Percentiles rank a stretch among this genome's conserved stretches.
phyloP scores from a whole-genome alignment of 306 rosid species.

The Ormosia emarginata region DNA sequence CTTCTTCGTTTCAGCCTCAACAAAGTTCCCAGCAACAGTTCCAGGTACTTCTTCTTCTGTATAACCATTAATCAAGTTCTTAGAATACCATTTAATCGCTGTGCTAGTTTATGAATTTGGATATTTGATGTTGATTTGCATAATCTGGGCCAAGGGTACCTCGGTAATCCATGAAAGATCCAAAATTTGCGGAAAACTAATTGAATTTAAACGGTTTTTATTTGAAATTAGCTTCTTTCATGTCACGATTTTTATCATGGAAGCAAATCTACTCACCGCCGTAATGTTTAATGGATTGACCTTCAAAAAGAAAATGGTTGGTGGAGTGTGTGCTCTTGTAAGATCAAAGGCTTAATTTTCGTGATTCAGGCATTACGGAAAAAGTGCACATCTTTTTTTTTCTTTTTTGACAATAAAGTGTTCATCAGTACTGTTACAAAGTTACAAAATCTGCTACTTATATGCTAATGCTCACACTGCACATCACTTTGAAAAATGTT shows the following conservation, averaged over 20 bases:
- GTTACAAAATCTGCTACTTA: not conserved
- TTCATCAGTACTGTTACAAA: not conserved
- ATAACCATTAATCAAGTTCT: not conserved
- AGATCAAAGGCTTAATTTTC: constrained; percentile 9
- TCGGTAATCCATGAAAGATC: constrained; percentile 6
- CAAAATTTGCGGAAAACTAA: not conserved
- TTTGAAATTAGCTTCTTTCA: not conserved
- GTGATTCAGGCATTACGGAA: not conserved
- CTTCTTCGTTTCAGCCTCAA: constrained; percentile 50
- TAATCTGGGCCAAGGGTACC: constrained; percentile 7
- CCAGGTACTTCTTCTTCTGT: constrained; percentile 51
- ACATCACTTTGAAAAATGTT: constrained; percentile 22
- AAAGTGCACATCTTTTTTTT: not conserved
- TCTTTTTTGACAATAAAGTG: not conserved
- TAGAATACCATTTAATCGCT: not conserved
- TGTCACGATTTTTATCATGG: not conserved
- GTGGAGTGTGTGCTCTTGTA: not conserved
- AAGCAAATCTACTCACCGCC: not conserved
- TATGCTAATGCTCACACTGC: constrained; percentile 12
- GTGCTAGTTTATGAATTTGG: constrained; percentile 1
- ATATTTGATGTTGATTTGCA: constrained; percentile 22
- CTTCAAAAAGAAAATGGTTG: not conserved
- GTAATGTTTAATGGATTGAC: not conserved
- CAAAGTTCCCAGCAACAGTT: constrained; percentile 40
- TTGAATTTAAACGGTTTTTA: constrained; percentile 1